These are phyloP conservation scores for Fusarium algeriense DNA, from an alignment of 2,329 filamentous ascomycete genomes.

Conservation along the genomic window DNA sequence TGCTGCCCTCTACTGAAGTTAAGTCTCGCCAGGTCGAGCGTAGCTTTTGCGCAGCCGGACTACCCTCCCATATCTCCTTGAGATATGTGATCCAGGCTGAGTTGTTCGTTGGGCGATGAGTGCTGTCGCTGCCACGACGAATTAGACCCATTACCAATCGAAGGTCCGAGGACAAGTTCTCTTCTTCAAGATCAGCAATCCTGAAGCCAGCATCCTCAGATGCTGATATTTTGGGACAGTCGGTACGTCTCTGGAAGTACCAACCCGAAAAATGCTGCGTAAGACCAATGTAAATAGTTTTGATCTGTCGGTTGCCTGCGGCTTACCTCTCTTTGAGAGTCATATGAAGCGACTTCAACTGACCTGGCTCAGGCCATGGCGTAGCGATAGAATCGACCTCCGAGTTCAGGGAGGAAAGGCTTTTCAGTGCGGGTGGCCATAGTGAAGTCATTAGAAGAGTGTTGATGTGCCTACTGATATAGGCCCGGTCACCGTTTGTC, in stretches of 20 bases:
- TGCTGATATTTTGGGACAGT: accelerated
- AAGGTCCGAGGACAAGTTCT: no score
- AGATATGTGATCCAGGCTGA: not conserved
- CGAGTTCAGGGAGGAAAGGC: accelerated
- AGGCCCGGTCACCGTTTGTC: accelerated
- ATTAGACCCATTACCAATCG: no score
- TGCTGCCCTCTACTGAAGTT: not conserved
- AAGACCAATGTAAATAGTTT: not conserved
- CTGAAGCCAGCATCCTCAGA: not conserved
- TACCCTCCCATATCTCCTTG: not conserved
- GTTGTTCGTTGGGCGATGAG: no score
- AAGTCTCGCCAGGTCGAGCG: not conserved
- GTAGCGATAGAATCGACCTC: not conserved
- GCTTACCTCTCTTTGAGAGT: not conserved
- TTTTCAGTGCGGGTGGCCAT: not conserved
- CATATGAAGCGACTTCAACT: not conserved
- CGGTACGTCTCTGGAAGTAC: accelerated
- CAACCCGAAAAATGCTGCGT: accelerated
- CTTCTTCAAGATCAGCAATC: no score
- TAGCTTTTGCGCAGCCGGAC: not conserved
- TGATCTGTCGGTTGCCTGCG: not conserved
- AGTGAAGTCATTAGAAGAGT: not conserved
- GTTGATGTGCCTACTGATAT: accelerated
- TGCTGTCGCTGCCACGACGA: no score
- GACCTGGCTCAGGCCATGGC: accelerated